Evolutionary conservation across 78 protist species (phyloP).

Genomic region (Cavenderia fasciculata): DNA sequence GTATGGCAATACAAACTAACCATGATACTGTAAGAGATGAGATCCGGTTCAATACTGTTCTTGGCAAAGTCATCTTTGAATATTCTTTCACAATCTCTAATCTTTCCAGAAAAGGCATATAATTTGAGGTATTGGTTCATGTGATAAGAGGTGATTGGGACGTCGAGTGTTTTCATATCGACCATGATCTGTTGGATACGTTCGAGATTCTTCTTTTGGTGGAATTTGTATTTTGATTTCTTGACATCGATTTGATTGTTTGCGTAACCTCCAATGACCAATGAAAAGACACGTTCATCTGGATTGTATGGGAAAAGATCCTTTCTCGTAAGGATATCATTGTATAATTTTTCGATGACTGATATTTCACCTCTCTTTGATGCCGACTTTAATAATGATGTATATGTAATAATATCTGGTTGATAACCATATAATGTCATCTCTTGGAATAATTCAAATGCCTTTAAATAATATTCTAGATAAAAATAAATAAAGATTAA

Average conservation of each 20-base stretch:
- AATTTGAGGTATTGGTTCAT: slow-evolving; percentile 17
- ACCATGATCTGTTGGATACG: not conserved
- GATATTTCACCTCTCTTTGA: slow-evolving; percentile 38
- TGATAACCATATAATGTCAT: slow-evolving; percentile 13
- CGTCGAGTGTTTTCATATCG: not conserved
- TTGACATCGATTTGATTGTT: not conserved
- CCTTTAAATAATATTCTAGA: slow-evolving; percentile 39
- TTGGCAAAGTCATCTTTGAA: not conserved
- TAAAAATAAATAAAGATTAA: not conserved
- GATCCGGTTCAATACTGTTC: not conserved
- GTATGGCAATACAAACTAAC: slow-evolving; percentile 2
- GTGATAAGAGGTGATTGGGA: not conserved
- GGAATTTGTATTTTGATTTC: not conserved
- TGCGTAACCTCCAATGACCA: slow-evolving; percentile 9
- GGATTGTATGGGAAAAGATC: slow-evolving; percentile 42
- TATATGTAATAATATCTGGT: slow-evolving; percentile 64
- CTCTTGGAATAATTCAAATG: slow-evolving; percentile 56
- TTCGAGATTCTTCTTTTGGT: slow-evolving; percentile 10
- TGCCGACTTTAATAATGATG: slow-evolving; percentile 37
- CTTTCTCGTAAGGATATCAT: slow-evolving; percentile 15
- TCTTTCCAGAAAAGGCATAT: slow-evolving; percentile 1
- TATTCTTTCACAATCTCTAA: not conserved
- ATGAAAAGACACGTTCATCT: slow-evolving; percentile 29
- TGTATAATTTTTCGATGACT: slow-evolving; percentile 39
- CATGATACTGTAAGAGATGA: slow-evolving; percentile 11